Percentiles rank a stretch among this genome's conserved stretches.
Evolutionary conservation across 2,329 filamentous ascomycete species (phyloP).

Genomic region (Pseudofabraea citricarpa): DNA sequence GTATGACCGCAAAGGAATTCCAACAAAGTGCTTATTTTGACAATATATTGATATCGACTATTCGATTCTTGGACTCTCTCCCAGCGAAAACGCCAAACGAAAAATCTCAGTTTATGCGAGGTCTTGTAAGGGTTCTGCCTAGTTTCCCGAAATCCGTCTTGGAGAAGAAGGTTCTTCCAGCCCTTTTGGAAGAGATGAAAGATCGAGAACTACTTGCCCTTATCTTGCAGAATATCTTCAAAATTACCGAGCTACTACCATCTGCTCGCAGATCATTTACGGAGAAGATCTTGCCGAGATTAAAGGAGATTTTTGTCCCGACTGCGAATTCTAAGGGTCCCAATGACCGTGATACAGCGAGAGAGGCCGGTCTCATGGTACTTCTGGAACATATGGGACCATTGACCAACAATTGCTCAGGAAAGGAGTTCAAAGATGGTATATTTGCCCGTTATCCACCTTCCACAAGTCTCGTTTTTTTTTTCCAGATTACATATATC

Average conservation of each 20-base stretch:
- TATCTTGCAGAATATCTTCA: slow-evolving; percentile 88
- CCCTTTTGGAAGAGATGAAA: slow-evolving; percentile 87
- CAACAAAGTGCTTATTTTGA: slow-evolving; percentile 96
- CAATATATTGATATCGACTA: slow-evolving; percentile 92
- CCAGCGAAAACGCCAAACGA: slow-evolving; percentile 89
- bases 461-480: no score
- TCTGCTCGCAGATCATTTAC: slow-evolving; percentile 73
- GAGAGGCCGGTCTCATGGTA: slow-evolving; percentile 88
- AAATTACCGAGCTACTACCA: slow-evolving; percentile 75
- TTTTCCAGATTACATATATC: no score
- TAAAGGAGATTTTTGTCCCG: slow-evolving; percentile 77
- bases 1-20: slow-evolving; percentile 84
- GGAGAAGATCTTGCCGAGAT: slow-evolving; percentile 77
- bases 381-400: slow-evolving; percentile 77
- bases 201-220: slow-evolving; percentile 81
- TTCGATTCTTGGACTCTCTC: slow-evolving; percentile 87
- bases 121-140: slow-evolving; percentile 77
- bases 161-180: slow-evolving; percentile 89
- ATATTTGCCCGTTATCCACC: no score
- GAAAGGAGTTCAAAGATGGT: slow-evolving; percentile 94
- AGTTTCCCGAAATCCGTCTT: slow-evolving; percentile 92
- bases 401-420: slow-evolving; percentile 75
- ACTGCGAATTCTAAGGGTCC: slow-evolving; percentile 45
- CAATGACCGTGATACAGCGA: slow-evolving; percentile 72
- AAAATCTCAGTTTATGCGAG: slow-evolving; percentile 87